Conservation (phyloP, 768 basidiomycete species). For the Podaxis rugospora region DNA sequence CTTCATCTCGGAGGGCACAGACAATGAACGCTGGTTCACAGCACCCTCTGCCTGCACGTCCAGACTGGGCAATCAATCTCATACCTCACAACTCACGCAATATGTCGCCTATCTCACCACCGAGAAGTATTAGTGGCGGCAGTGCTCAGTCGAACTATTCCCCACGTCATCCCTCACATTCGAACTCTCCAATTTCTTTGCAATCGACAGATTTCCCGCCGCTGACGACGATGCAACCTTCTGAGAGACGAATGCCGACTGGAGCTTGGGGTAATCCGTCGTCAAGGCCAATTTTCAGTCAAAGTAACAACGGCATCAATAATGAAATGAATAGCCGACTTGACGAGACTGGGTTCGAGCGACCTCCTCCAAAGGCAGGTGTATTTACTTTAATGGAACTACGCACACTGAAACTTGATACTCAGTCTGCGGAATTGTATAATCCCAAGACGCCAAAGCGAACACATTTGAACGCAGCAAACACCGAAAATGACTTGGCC, state of each 20-base stretch:
- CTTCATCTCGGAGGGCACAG: constrained; percentile 73
- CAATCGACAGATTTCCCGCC: constrained; percentile 72
- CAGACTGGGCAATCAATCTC: constrained; percentile 87
- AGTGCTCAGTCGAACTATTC: constrained; percentile 25
- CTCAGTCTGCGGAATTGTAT: constrained; percentile 28
- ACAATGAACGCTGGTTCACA: constrained; percentile 71
- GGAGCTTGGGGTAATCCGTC: constrained; percentile 71
- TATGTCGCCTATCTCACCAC: constrained; percentile 37
- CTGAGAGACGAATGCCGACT: constrained; percentile 48
- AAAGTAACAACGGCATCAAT: constrained; percentile 22
- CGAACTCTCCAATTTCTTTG: constrained; percentile 34
- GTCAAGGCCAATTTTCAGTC: constrained; percentile 47
- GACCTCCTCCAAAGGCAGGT: constrained; percentile 42
- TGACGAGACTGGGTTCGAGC: constrained; percentile 45
- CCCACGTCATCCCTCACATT: constrained; percentile 26
- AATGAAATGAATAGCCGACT: constrained; percentile 22
- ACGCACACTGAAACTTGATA: neutral
- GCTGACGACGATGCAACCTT: constrained; percentile 39
- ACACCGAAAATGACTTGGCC: constrained; percentile 17
- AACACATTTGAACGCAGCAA: constrained; percentile 20
- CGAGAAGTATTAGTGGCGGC: constrained; percentile 31
- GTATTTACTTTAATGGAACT: too few relatives aligned
- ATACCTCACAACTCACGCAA: constrained; percentile 56
- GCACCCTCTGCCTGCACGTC: constrained; percentile 76
- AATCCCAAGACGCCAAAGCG: constrained; percentile 28